phyloP scores from a whole-genome alignment of 2,329 filamentous ascomycete genomes.

The Calonectria fujianensis region DNA sequence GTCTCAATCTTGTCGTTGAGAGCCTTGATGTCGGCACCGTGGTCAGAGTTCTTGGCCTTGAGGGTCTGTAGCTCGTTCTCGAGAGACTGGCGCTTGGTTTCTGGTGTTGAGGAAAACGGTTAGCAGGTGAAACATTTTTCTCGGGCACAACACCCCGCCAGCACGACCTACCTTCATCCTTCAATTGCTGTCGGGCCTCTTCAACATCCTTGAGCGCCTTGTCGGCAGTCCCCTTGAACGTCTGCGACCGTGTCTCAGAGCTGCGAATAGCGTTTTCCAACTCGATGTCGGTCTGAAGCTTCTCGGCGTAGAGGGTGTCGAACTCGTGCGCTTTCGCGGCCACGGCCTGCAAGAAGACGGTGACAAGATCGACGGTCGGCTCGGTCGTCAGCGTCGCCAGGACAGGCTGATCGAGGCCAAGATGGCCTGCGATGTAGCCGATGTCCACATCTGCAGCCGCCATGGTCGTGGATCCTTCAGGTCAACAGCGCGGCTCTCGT shows the following conservation, averaged over 20 bases:
- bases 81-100: conserved; percentile 83
- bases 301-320: conserved; percentile 89
- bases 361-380: conserved; percentile 87
- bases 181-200: conserved; percentile 86
- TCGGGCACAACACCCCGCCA: conserved; percentile 19
- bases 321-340: conserved; percentile 87
- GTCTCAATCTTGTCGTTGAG: conserved; percentile 89
- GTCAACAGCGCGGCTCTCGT: conserved; percentile 51
- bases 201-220: conserved; percentile 90
- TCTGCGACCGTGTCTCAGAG: conserved; percentile 87
- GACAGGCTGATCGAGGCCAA: conserved; percentile 79
- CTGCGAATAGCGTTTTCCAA: conserved; percentile 91
- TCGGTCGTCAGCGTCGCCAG: conserved; percentile 77
- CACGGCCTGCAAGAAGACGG: conserved; percentile 83
- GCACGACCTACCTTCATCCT: conserved; percentile 81
- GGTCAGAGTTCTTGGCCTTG: conserved; percentile 83
- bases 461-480: conserved; percentile 60
- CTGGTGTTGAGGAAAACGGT: conserved; percentile 65
- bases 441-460: conserved; percentile 76
- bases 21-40: conserved; percentile 83
- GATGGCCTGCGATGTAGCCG: conserved; percentile 83
- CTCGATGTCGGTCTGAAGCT: conserved; percentile 92
- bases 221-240: conserved; percentile 86
- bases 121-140: conserved; percentile 35
- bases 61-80: conserved; percentile 88